phyloP scores from a whole-genome alignment of 2,329 filamentous ascomycete genomes.

The Beauveria rudraprayagi region DNA sequence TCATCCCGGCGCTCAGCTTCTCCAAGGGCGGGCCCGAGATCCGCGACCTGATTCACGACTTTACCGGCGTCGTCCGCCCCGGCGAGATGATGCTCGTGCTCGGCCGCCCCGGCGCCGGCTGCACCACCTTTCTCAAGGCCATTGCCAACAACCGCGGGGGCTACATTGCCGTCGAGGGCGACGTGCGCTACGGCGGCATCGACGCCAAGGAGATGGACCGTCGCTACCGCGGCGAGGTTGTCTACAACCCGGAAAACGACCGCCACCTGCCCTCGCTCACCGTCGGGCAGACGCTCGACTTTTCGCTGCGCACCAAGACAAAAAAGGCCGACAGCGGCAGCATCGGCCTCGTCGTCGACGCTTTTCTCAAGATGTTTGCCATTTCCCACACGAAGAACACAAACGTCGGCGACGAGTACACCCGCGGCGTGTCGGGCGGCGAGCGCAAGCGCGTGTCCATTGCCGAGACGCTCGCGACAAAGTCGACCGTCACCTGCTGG shows the following conservation, averaged over 20 bases:
- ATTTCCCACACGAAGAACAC: constrained; percentile 70
- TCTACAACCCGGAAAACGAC: constrained; percentile 65
- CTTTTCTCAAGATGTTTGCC: constrained; percentile 69
- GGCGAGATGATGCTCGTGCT: constrained; percentile 39
- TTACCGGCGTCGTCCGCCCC: constrained; percentile 27
- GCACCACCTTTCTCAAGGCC: constrained; percentile 68
- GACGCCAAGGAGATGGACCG: constrained; percentile 37
- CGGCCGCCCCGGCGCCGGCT: constrained; percentile 65
- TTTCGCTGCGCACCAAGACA: constrained; percentile 69
- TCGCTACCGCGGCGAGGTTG: constrained; percentile 52
- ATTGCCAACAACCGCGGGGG: constrained; percentile 61
- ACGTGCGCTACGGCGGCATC: constrained; percentile 53
- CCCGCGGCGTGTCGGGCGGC: constrained; percentile 69
- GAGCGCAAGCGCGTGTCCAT: constrained; percentile 76
- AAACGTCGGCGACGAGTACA: constrained; percentile 63
- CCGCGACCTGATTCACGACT: constrained; percentile 23
- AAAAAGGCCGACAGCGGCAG: constrained; percentile 55
- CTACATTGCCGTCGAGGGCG: constrained; percentile 59
- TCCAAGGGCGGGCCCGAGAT: constrained; percentile 15
- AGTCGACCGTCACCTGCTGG: constrained; percentile 67
- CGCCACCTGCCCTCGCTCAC: constrained; percentile 65
- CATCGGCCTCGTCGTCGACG: constrained; percentile 61
- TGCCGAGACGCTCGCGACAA: constrained; percentile 67
- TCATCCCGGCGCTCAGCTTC: constrained; percentile 9
- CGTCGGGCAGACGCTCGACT: constrained; percentile 70